A percentile compares a stretch with the other conserved stretches of the same genome.
phyloP scores from a whole-genome alignment of 2,329 filamentous ascomycete species.

The Aspergillus fumigatiaffinis region DNA sequence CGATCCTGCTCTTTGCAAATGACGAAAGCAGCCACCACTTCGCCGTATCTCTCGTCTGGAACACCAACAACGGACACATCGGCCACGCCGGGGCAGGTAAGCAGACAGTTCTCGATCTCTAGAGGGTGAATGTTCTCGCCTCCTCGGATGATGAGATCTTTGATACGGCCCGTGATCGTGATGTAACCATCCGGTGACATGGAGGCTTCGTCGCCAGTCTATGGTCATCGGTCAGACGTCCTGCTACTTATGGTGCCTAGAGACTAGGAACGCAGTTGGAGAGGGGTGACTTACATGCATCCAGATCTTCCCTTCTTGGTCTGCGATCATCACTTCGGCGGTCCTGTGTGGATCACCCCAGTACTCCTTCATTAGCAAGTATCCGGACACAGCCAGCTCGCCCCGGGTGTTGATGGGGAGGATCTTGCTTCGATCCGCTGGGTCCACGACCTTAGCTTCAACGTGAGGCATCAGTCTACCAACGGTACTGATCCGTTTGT shows the following conservation, averaged over 20 bases:
- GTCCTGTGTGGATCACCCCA: constrained; percentile 72
- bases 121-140: constrained; percentile 96
- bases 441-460: constrained; percentile 70
- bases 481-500: constrained; percentile 69
- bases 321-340: constrained; percentile 60
- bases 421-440: constrained; percentile 54
- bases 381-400: constrained; percentile 79
- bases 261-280: neutral
- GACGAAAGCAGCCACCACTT: constrained; percentile 81
- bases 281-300: constrained; percentile 56
- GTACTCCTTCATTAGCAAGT: constrained; percentile 88
- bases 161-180: constrained; percentile 84
- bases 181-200: constrained; percentile 84
- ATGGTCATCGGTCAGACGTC: neutral
- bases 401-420: constrained; percentile 65
- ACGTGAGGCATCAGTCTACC: constrained; percentile 84
- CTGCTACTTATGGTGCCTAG: neutral
- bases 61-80: constrained; percentile 83
- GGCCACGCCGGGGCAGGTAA: constrained; percentile 64
- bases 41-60: constrained; percentile 76
- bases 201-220: constrained; percentile 83
- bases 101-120: constrained; percentile 84
- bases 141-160: constrained; percentile 90
- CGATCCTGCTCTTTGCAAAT: constrained; percentile 46
- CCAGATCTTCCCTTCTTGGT: constrained; percentile 63